phyloP scores from a whole-genome alignment of 306 rosid species.

The Casuarina cunninghamiana region DNA sequence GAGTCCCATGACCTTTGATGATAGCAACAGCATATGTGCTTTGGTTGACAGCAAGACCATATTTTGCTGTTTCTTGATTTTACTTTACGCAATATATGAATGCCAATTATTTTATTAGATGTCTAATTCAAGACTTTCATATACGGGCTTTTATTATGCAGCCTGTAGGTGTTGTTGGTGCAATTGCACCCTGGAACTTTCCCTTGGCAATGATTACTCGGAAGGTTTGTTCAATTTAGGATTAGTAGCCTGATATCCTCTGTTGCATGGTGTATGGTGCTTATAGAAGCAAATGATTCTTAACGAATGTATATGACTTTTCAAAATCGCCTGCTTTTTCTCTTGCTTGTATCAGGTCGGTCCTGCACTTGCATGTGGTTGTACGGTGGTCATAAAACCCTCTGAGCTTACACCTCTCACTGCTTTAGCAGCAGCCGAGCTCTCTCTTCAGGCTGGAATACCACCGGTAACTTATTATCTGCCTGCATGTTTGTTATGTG shows the following conservation, averaged over 20 bases:
- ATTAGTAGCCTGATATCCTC: constrained; percentile 23
- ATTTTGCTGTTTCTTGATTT: not conserved
- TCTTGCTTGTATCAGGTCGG: constrained; percentile 67
- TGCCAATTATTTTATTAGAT: not conserved
- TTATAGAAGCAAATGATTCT: constrained; percentile 14
- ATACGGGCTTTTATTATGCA: constrained; percentile 39
- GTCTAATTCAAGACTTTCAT: not conserved
- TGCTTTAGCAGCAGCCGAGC: constrained; percentile 98
- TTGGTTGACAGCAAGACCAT: not conserved
- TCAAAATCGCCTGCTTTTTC: constrained; percentile 22
- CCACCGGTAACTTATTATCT: constrained; percentile 63
- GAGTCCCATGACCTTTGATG: not conserved
- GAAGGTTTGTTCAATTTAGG: constrained; percentile 52
- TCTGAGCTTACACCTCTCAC: constrained; percentile 96
- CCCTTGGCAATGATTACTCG: constrained; percentile 98
- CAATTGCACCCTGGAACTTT: constrained; percentile 95
- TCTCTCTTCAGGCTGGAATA: constrained; percentile 92
- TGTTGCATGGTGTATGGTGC: constrained; percentile 16
- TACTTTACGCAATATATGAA: not conserved
- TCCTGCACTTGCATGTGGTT: constrained; percentile 98
- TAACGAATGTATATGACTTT: constrained; percentile 1
- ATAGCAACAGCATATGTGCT: not conserved
- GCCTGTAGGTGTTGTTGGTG: constrained; percentile 99
- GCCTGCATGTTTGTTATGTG: not conserved
- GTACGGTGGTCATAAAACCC: constrained; percentile 94